Base-by-base conservation (phyloP, 225 moss, liverwort and hornwort species). In the Bryoerythrophyllum caledonicum region DNA sequence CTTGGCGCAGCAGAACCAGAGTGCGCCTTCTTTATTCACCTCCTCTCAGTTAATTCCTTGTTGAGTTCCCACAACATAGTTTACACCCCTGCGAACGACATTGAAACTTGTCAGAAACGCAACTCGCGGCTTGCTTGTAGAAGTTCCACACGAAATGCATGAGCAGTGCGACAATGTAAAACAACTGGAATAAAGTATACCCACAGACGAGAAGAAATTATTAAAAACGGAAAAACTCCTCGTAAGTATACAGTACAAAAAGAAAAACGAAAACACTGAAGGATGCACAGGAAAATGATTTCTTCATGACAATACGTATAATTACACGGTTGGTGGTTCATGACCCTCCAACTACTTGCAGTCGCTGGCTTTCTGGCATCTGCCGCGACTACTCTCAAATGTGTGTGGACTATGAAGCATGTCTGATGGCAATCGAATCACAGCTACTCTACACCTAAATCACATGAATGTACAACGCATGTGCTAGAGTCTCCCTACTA, bases 301-400 rank as follows among this genome's bases (percentile, higher is more conserved):
- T 63, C 11, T 28, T 51, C 44, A 69, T 55, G 24, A 73, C 40
- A 74, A 74, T 68, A 23, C 41, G 9, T 54, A 79, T 78, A 82
- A 79, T 60, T 79, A 82, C 71, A 82, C 10, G 26, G 53, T 44
- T 37, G 74, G 74, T 65, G 63, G 8, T 34, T 60, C n/a, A 52
- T 15, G 48, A 49, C 6, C 48, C 65, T 82, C 82, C 82, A 82
- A 54, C 74, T 35, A 70, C 41, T 43, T 58, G 69, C 56, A 73
- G 57, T 69, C 73, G 51, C 58, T 69, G 73, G 63, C 3, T 78
- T 58, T 27, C 56, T 11, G 63, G 26, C 53, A 64, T 74, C 53
- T 64, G 63, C 63, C 74, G 16, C 32, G 54, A 51, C 64, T 74
- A 38, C 53, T 55, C 70, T 78, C 70, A 70, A 70, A 74, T 73